Evolutionary conservation across 768 basidiomycete species (phyloP), one percentile per base, ranked within the genome.

Genomic region (Leccinum rimulosum): DNA sequence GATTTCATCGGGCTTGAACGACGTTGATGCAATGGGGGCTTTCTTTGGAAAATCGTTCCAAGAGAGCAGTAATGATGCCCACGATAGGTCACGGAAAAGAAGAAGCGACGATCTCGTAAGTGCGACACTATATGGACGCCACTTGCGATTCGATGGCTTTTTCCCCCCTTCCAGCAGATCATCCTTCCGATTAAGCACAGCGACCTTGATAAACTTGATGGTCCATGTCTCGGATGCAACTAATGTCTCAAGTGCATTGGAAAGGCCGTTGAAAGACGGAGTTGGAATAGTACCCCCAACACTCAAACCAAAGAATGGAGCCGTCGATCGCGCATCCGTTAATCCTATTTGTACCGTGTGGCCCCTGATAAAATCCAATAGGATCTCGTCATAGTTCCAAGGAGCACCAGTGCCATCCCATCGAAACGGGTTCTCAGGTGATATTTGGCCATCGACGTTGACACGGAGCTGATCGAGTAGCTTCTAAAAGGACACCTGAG

Each of bases 91-190:
- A 30, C 89, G 88, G 75, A 94, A 95, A 71, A 98, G 89, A 49
- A 98, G 80, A 4, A 99, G 78, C 66, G 98, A 96, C 5, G 93
- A 95, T 27, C 86, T 88, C 4, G 94, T 95, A 57, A 99, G 78
- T 52, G 95, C 79, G 9, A 94, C 90, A 61, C 85, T 87, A 82
- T 88, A 95, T 11, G 84, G 75, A 66, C 82, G 87, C 97, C 97
- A 98, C 75, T 95, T 98, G 52, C 93, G 82, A 66, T 82, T 88
- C 50, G 77, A 75, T 1, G 87, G 77, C 65, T 87, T 93, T 74
- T 83, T 91, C 12, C 93, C 91, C 4, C 89, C 85, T 62, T 91
- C 89, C 7, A 83, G 62, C 1, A 84, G 67, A 62, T 95, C 94
- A 58, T 90, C 89, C 74, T 95, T 97, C 58, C 94, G 82, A 60